A percentile compares a stretch with the other conserved stretches of the same genome.
phyloP scores from a whole-genome alignment of 306 rosid genomes.

The Vigna radiata region DNA sequence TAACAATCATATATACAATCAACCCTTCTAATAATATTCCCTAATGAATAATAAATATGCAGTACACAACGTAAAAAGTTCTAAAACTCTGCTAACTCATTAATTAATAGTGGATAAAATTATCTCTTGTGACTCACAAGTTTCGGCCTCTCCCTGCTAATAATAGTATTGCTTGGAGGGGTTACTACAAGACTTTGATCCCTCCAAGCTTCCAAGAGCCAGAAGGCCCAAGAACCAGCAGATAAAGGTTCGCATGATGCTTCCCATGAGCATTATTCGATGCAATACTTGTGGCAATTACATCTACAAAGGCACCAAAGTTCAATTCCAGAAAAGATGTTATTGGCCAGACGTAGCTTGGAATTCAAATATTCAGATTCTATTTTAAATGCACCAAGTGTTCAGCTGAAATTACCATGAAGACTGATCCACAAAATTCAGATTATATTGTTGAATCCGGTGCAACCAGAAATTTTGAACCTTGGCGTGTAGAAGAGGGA shows the following conservation, averaged over 20 bases:
- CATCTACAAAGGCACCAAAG: constrained; percentile 60
- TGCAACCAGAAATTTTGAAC: constrained; percentile 65
- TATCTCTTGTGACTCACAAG: too few relatives aligned
- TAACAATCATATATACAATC: too few relatives aligned
- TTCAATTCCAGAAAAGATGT: constrained; percentile 61
- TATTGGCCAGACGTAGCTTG: constrained; percentile 76
- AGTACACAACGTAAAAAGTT: too few relatives aligned
- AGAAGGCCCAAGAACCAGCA: constrained; percentile 82
- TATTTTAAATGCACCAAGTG: constrained; percentile 88
- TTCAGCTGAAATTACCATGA: constrained; percentile 85
- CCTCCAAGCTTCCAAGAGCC: constrained; percentile 75
- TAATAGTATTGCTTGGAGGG: too few relatives aligned
- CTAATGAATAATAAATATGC: too few relatives aligned
- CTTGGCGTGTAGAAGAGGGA: constrained; percentile 85
- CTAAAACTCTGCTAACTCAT: too few relatives aligned
- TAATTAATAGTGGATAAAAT: too few relatives aligned
- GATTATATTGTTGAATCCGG: constrained; percentile 91
- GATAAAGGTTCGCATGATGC: constrained; percentile 97
- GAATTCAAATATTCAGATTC: constrained; percentile 85
- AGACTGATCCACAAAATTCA: constrained; percentile 90
- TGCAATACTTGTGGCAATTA: constrained; percentile 80
- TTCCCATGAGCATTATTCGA: constrained; percentile 95
- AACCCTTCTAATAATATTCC: too few relatives aligned
- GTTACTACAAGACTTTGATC: constrained; percentile 54
- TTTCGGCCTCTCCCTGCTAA: too few relatives aligned